These are phyloP conservation scores for Malassezia globosa DNA, from an alignment of 1,284 basidiomycete genomes.

Conservation along the genomic window DNA sequence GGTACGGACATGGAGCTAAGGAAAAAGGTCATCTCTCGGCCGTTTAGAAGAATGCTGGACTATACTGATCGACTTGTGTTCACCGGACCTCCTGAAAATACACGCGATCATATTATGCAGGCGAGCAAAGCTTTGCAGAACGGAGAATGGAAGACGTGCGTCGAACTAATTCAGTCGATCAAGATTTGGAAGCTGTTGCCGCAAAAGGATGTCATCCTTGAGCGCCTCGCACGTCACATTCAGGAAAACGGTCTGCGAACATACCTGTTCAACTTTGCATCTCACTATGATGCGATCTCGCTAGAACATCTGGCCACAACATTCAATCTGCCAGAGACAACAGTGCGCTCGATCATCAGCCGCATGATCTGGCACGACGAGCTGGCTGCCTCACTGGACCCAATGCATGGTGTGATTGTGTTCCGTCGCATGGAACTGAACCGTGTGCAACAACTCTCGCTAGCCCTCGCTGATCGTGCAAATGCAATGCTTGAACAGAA, in stretches of 20 bases:
- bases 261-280: constrained; percentile 95
- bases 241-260: constrained; percentile 95
- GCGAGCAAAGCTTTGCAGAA: constrained; percentile 90
- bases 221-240: constrained; percentile 90
- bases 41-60: constrained; percentile 87
- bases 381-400: constrained; percentile 80
- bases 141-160: constrained; percentile 92
- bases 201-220: constrained; percentile 69
- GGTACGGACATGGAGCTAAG: constrained; percentile 72
- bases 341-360: constrained; percentile 81
- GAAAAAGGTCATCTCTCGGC: constrained; percentile 74
- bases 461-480: constrained; percentile 69
- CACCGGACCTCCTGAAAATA: constrained; percentile 95
- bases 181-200: constrained; percentile 98
- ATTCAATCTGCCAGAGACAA: constrained; percentile 67
- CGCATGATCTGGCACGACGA: constrained; percentile 99
- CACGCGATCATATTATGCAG: constrained; percentile 97
- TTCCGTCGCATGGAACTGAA: constrained; percentile 78
- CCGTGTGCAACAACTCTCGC: constrained; percentile 43
- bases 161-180: constrained; percentile 83
- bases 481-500: constrained; percentile 82
- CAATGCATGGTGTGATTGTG: constrained; percentile 68
- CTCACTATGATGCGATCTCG: constrained; percentile 83
- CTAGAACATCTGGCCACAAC: constrained; percentile 73
- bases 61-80: constrained; percentile 96